phyloP scores from a whole-genome alignment of 2,329 filamentous ascomycete genomes.

The Aspergillus pseudoterreus region DNA sequence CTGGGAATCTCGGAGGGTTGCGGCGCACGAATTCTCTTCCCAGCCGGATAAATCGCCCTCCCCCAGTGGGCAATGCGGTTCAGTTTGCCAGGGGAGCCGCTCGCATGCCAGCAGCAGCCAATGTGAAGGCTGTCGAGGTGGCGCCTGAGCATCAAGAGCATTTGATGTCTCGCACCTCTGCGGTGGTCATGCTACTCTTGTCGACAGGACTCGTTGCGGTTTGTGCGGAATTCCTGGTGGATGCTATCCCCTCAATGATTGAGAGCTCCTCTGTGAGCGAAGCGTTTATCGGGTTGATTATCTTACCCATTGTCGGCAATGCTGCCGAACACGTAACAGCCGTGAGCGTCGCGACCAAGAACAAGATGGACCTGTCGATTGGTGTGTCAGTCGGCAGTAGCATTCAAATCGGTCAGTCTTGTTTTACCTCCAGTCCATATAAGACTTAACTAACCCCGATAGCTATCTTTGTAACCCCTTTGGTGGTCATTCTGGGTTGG shows the following conservation, averaged over 20 bases:
- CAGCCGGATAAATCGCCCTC: slow-evolving; percentile 21
- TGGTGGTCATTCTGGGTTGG: slow-evolving; percentile 76
- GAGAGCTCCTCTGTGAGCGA: slow-evolving; percentile 58
- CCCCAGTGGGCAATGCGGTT: slow-evolving; percentile 30
- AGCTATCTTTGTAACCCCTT: slow-evolving; percentile 71
- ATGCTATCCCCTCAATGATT: slow-evolving; percentile 67
- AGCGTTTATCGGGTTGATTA: slow-evolving; percentile 75
- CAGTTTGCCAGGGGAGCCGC: slow-evolving; percentile 32
- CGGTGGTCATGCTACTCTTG: slow-evolving; percentile 52
- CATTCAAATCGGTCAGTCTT: slow-evolving; percentile 62
- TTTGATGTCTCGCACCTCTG: slow-evolving; percentile 54
- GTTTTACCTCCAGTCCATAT: accelerated
- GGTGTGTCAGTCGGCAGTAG: slow-evolving; percentile 75
- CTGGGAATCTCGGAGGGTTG: slow-evolving; percentile 16
- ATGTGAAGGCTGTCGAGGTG: slow-evolving; percentile 10
- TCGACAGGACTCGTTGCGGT: slow-evolving; percentile 58
- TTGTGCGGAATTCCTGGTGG: slow-evolving; percentile 69
- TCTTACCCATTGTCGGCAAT: slow-evolving; percentile 79
- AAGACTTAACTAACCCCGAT: slow-evolving; percentile 3
- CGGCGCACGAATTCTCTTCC: slow-evolving; percentile 32
- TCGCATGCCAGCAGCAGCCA: slow-evolving; percentile 19
- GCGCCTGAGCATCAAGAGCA: slow-evolving; percentile 17
- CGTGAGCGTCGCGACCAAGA: slow-evolving; percentile 74
- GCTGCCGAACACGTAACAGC: slow-evolving; percentile 79
- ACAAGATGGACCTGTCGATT: slow-evolving; percentile 81